Conservation (phyloP, 805 yeast species). For the Vanderwaltozyma polyspora region DNA sequence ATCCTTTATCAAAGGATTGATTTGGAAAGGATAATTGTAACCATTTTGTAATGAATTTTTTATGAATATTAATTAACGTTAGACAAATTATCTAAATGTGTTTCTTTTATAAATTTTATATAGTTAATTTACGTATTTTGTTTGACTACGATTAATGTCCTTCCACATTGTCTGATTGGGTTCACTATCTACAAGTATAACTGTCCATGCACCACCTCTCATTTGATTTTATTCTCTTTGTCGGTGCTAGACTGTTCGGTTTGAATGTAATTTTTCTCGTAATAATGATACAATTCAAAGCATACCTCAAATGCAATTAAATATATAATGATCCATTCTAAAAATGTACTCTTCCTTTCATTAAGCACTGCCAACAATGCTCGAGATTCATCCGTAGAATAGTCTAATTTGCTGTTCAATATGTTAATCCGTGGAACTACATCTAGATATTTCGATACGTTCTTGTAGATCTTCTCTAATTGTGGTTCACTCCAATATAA, state of each 20-base stretch:
- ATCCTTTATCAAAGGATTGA: slow-evolving; percentile 3
- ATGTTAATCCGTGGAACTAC: slow-evolving; percentile 67
- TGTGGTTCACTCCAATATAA: slow-evolving; percentile 88
- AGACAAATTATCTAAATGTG: too few species aligned
- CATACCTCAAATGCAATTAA: slow-evolving; percentile 77
- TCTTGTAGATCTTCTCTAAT: slow-evolving; percentile 62
- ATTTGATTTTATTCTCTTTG: background rate
- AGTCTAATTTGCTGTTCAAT: slow-evolving; percentile 75
- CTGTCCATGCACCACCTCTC: too few species aligned
- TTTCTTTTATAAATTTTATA: too few species aligned
- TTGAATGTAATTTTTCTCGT: slow-evolving; percentile 7
- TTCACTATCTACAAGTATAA: background rate
- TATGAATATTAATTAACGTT: too few species aligned
- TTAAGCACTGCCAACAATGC: slow-evolving; percentile 64
- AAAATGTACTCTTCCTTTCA: slow-evolving; percentile 61
- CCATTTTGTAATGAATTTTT: background rate
- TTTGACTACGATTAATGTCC: too few species aligned
- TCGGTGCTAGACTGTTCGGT: background rate
- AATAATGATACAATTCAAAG: slow-evolving; percentile 68
- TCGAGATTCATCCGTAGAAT: slow-evolving; percentile 79
- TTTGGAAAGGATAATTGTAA: background rate
- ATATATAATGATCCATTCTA: slow-evolving; percentile 83
- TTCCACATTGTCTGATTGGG: too few species aligned
- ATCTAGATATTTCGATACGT: slow-evolving; percentile 62
- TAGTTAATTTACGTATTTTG: too few species aligned